phyloP scores from a whole-genome alignment of 768 basidiomycete genomes.

The Mycena albidolilacea region DNA sequence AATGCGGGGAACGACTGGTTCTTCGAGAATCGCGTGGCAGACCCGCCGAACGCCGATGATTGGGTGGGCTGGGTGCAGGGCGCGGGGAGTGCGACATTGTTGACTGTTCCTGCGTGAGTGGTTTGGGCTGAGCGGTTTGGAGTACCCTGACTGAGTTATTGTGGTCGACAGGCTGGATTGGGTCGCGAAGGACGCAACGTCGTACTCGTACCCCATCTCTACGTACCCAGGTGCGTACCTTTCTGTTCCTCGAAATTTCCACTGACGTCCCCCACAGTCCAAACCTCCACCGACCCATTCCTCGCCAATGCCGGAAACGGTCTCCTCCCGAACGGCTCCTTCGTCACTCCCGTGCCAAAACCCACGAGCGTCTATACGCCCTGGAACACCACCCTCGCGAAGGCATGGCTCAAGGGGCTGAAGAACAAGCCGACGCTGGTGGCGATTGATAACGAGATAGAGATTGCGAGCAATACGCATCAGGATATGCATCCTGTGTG shows the following conservation, averaged over 20 bases:
- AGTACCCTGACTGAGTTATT: background rate
- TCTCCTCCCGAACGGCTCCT: constrained; percentile 63
- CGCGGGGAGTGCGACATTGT: constrained; percentile 55
- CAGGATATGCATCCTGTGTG: background rate
- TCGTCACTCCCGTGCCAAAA: constrained; percentile 55
- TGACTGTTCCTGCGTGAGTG: constrained; percentile 68
- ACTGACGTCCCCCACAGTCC: background rate
- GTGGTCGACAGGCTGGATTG: background rate
- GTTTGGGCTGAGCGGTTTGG: background rate
- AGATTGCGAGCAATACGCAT: constrained; percentile 48
- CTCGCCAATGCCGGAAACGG: background rate
- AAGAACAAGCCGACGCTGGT: constrained; percentile 64
- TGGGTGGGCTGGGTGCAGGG: constrained; percentile 66
- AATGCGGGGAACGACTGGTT: constrained; percentile 72
- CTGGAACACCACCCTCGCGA: constrained; percentile 64
- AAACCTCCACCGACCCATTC: background rate
- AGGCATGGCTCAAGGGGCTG: constrained; percentile 61
- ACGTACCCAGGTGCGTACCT: constrained; percentile 57
- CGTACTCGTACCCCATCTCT: constrained; percentile 64
- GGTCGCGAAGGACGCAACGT: constrained; percentile 45
- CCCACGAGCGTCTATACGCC: constrained; percentile 59
- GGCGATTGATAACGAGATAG: constrained; percentile 70
- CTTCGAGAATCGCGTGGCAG: constrained; percentile 63
- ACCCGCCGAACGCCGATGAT: constrained; percentile 58
- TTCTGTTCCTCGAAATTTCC: background rate